These are phyloP conservation scores for Penicillium sp. DNA, from an alignment of 2,329 filamentous ascomycete species.

Conservation along the genomic window DNA sequence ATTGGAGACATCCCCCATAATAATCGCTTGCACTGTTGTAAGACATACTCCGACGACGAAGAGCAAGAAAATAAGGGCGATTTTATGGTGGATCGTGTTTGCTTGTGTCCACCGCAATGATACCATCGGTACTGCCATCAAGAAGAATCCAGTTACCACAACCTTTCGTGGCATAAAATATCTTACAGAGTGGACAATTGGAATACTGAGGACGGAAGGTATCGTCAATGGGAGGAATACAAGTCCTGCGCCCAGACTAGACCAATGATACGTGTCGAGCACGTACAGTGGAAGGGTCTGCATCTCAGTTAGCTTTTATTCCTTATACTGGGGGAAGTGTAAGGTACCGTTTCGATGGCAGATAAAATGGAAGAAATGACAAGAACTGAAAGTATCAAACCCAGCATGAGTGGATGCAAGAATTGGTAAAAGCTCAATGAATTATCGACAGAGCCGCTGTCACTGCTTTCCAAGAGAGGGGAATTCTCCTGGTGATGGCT, in stretches of 20 bases:
- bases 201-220: not conserved
- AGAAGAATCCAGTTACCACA: not conserved
- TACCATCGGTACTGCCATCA: not conserved
- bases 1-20: not conserved
- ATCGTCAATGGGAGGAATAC: not conserved
- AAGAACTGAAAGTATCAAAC: not conserved
- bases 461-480: not conserved
- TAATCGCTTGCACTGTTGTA: not conserved
- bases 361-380: not conserved
- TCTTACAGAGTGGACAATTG: not conserved
- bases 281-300: not conserved
- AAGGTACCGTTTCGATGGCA: not conserved
- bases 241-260: not conserved
- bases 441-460: not conserved
- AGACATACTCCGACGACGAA: not conserved
- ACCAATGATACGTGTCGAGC: not conserved
- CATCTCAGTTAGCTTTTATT: not conserved
- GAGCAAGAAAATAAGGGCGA: not conserved
- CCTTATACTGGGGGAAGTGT: not conserved
- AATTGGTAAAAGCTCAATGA: not conserved
- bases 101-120: not conserved
- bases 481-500: not conserved
- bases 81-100: not conserved
- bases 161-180: not conserved
- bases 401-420: not conserved